A percentile compares a stretch with the other conserved stretches of the same genome.
Evolutionary conservation across 768 basidiomycete genomes (phyloP).

Genomic region (Ephemerocybe angulata): DNA sequence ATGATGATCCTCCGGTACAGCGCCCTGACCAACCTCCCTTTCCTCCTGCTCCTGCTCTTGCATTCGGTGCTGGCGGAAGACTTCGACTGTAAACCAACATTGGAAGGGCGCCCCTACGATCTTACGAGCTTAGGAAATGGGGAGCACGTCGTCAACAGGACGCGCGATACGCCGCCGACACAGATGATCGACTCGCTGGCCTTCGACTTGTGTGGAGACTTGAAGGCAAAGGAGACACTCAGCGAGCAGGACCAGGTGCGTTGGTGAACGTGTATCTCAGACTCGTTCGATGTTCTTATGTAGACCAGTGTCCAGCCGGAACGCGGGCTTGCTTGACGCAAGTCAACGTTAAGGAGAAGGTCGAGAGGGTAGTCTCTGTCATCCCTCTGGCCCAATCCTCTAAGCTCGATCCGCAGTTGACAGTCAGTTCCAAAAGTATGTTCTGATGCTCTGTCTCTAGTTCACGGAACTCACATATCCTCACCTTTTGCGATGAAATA

Average conservation of each 20-base stretch:
- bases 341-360: conserved; percentile 54
- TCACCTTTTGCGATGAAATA: conserved; percentile 19
- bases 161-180: conserved; percentile 62
- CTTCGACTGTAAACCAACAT: conserved; percentile 47
- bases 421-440: conserved; percentile 15
- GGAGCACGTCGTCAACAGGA: conserved; percentile 46
- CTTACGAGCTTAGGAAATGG: conserved; percentile 48
- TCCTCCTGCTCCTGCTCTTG: conserved; percentile 1
- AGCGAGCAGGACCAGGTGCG: conserved; percentile 66
- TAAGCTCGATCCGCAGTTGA: conserved; percentile 28
- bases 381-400: conserved; percentile 61
- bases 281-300: neutral
- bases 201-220: conserved; percentile 66
- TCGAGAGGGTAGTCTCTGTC: conserved; percentile 67
- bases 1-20: conserved; percentile 21
- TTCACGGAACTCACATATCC: neutral
- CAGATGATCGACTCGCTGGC: conserved; percentile 52
- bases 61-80: conserved; percentile 1
- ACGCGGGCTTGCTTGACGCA: conserved; percentile 74
- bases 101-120: conserved; percentile 45
- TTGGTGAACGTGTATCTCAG: conserved; percentile 11
- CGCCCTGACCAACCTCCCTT: conserved; percentile 9
- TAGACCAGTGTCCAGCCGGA: conserved; percentile 57
- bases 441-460: neutral
- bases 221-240: conserved; percentile 44